Evolutionary conservation across 2,329 filamentous ascomycete genomes (phyloP).

Genomic region (Xylaria sp.): DNA sequence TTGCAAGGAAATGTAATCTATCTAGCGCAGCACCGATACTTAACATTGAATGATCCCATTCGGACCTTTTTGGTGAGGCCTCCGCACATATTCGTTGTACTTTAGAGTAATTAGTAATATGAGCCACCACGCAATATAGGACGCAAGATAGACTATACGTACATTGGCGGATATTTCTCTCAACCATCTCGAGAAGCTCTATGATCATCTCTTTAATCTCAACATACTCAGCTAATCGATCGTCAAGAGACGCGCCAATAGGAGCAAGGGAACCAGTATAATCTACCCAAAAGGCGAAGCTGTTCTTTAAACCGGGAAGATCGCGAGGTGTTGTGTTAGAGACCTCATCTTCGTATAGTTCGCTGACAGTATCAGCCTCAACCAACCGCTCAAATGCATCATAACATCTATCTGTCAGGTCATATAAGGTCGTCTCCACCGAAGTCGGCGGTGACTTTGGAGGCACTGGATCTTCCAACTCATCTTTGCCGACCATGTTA

Average conservation of each 20-base stretch:
- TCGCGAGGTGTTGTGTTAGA: not conserved
- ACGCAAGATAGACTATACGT: not conserved
- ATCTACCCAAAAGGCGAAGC: not conserved
- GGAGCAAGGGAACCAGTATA: not conserved
- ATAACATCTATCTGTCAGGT: not conserved
- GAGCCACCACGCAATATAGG: no score
- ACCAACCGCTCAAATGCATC: not conserved
- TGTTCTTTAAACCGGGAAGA: not conserved
- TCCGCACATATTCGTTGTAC: not conserved
- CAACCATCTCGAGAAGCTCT: not conserved
- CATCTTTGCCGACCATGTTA: not conserved
- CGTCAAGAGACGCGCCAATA: not conserved
- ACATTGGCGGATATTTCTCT: not conserved
- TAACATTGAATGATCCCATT: not conserved
- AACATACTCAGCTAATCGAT: not conserved
- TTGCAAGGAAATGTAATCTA: constrained; percentile 6
- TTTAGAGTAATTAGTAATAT: not conserved
- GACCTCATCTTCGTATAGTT: not conserved
- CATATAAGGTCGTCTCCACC: not conserved
- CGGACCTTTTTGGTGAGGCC: not conserved
- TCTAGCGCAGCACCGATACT: constrained; percentile 1
- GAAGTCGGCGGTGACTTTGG: not conserved
- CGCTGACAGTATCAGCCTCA: not conserved
- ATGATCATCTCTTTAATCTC: constrained; percentile 1
- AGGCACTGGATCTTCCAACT: not conserved